Conservation (phyloP, 192 early-diverging fungal species). For the Rhizophagus clarus region DNA sequence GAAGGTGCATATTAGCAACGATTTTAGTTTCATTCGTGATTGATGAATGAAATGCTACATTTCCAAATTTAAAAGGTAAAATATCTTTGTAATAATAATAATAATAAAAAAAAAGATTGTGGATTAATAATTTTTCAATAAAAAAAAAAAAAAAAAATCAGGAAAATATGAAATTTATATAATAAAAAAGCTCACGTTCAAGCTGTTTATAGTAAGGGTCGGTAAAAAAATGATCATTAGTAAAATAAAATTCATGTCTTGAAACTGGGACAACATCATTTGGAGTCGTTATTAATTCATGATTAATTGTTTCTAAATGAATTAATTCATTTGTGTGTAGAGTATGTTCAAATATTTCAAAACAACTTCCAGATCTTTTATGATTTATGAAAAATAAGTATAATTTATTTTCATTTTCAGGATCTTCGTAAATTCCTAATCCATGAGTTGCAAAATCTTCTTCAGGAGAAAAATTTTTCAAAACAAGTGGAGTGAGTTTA, state of each 20-base stretch:
- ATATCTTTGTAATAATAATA: not conserved
- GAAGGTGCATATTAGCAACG: not conserved
- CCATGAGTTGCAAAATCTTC: constrained; percentile 52
- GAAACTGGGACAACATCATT: constrained; percentile 62
- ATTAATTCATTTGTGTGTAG: constrained; percentile 44
- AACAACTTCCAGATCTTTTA: constrained; percentile 50
- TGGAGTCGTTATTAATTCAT: constrained; percentile 53
- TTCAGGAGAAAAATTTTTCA: constrained; percentile 39
- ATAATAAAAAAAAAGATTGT: not conserved
- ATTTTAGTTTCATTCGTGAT: constrained; percentile 3
- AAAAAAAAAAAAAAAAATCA: not conserved
- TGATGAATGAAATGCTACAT: constrained; percentile 20
- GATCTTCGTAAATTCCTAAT: constrained; percentile 53
- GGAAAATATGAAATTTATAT: not conserved
- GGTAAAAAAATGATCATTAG: constrained; percentile 51
- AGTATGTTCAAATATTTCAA: constrained; percentile 57
- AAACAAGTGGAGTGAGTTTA: constrained; percentile 38
- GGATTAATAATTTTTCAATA: not conserved
- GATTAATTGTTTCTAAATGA: constrained; percentile 54
- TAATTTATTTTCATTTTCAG: constrained; percentile 39
- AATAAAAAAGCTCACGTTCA: constrained; percentile 37
- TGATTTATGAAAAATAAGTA: constrained; percentile 64
- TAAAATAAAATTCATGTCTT: constrained; percentile 56
- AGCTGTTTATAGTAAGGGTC: constrained; percentile 37
- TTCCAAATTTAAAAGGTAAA: not conserved